Conservation (phyloP, 345 rosid genomes). For the Alliaria petiolata region DNA sequence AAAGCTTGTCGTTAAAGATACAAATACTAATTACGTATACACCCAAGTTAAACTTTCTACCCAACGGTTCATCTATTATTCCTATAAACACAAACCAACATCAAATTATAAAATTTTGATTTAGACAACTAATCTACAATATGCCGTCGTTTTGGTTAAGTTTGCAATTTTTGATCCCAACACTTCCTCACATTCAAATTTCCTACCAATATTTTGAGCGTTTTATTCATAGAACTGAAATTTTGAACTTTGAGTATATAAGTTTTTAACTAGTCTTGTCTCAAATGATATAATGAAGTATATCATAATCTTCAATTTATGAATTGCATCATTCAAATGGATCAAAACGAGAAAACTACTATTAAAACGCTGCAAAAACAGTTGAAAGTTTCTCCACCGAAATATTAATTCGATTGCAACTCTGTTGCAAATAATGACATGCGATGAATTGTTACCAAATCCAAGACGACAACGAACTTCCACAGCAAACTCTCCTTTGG, state of each 20-base stretch:
- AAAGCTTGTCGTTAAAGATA: neutral
- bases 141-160: too few relatives aligned
- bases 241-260: neutral
- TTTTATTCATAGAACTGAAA: neutral
- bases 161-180: neutral
- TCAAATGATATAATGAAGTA: too few relatives aligned
- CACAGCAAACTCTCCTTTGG: conserved; percentile 53
- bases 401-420: neutral
- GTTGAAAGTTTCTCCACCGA: neutral
- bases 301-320: neutral
- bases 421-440: neutral
- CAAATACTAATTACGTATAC: neutral
- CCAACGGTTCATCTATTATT: neutral
- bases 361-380: neutral
- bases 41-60: neutral
- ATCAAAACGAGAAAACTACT: neutral
- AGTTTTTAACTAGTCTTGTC: neutral
- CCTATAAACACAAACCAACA: neutral
- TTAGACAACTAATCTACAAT: neutral
- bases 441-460: conserved; percentile 46
- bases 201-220: neutral
- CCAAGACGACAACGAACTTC: conserved; percentile 56
- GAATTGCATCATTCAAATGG: neutral
- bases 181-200: neutral
- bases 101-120: neutral